These are phyloP conservation scores for Macadamia tetraphylla DNA, from an alignment of 164 flowering plant genomes.

Conservation along the genomic window DNA sequence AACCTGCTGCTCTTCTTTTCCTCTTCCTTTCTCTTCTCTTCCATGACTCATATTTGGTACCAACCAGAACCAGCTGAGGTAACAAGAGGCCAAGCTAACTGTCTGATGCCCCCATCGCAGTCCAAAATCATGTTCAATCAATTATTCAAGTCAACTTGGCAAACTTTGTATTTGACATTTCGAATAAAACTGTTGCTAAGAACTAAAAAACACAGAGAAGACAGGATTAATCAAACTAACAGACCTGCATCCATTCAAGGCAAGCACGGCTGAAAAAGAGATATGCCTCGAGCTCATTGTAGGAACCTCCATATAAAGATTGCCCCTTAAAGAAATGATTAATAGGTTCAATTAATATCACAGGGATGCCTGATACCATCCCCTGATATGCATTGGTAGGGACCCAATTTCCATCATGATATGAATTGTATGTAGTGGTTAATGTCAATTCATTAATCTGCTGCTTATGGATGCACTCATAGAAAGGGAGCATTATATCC, in stretches of 20 bases:
- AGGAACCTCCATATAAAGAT: conserved; percentile 58
- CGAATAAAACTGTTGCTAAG: neutral
- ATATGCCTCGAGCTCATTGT: conserved; percentile 67
- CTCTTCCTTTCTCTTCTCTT: too few relatives aligned
- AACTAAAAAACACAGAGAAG: neutral
- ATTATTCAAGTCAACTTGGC: too few relatives aligned
- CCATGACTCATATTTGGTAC: too few relatives aligned
- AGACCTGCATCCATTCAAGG: conserved; percentile 77
- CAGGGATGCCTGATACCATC: conserved; percentile 44
- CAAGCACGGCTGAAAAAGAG: conserved; percentile 65
- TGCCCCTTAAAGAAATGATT: conserved; percentile 58
- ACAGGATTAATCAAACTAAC: conserved; percentile 7
- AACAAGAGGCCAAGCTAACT: too few relatives aligned
- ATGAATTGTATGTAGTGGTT: conserved; percentile 37
- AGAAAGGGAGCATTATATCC: conserved; percentile 62
- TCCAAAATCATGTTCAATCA: too few relatives aligned
- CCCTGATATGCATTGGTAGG: conserved; percentile 49
- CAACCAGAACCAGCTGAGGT: too few relatives aligned
- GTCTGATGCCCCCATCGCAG: too few relatives aligned
- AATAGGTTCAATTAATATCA: conserved; percentile 50
- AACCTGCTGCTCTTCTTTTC: too few relatives aligned
- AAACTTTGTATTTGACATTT: too few relatives aligned
- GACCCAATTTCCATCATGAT: conserved; percentile 52
- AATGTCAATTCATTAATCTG: conserved; percentile 37
- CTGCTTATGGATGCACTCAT: conserved; percentile 53